Conservation (phyloP, 2,329 filamentous ascomycete species). For the Fusarium sp. region DNA sequence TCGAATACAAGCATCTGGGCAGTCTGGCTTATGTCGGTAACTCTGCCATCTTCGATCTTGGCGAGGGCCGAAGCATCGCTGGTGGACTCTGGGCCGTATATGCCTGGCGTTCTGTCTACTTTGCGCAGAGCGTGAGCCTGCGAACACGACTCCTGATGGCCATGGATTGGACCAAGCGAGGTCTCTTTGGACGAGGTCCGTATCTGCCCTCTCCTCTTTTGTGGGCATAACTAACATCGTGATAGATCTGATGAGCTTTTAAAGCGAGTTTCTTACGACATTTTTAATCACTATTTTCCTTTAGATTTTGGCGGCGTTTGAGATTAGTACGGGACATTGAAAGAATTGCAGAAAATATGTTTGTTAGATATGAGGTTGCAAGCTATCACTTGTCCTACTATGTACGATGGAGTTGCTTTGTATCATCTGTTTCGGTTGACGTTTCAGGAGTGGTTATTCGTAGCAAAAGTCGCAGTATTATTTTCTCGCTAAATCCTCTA, state of each 20-base stretch:
- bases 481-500: conserved; percentile 42
- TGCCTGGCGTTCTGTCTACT: conserved; percentile 96
- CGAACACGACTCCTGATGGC: conserved; percentile 89
- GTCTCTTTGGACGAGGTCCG: conserved; percentile 94
- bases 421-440: neutral
- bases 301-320: conserved; percentile 29
- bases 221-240: conserved; percentile 18
- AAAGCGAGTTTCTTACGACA: conserved; percentile 33
- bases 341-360: conserved; percentile 16
- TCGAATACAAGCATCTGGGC: conserved; percentile 93
- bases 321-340: conserved; percentile 16
- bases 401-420: conserved; percentile 5
- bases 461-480: conserved; percentile 36
- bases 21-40: conserved; percentile 96
- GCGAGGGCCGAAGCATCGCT: conserved; percentile 80
- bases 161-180: conserved; percentile 99
- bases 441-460: neutral
- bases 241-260: conserved; percentile 69
- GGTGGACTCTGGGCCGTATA: conserved; percentile 95
- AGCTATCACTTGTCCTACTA: neutral
- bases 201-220: conserved; percentile 36
- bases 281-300: conserved; percentile 3
- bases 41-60: conserved; percentile 93
- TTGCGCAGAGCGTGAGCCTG: conserved; percentile 96
- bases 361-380: conserved; percentile 9